These are phyloP conservation scores for Ustilago esculenta DNA, from an alignment of 1,284 basidiomycete genomes.

Conservation along the genomic window DNA sequence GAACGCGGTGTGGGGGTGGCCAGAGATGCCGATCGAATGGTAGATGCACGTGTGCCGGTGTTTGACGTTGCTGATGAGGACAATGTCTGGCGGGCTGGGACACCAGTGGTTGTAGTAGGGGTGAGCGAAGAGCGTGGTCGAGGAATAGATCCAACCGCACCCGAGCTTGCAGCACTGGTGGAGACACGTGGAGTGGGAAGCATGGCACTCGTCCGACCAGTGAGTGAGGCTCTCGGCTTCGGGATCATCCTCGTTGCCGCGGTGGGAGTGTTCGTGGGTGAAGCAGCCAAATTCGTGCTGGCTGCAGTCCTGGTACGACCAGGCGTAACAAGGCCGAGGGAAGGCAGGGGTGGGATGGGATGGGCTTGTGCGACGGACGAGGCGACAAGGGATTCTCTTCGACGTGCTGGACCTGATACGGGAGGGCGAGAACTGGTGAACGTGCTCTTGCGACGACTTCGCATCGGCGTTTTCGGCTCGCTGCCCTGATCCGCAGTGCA, in stretches of 20 bases:
- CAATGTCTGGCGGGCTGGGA: not conserved
- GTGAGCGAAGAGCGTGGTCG: slow-evolving; percentile 28
- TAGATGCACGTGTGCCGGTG: slow-evolving; percentile 4
- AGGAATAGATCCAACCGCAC: slow-evolving; percentile 2
- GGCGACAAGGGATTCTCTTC: slow-evolving; percentile 31
- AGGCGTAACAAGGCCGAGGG: slow-evolving; percentile 20
- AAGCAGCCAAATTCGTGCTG: not conserved
- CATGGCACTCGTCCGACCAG: slow-evolving; percentile 2
- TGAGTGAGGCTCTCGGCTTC: slow-evolving; percentile 21
- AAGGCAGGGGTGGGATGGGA: slow-evolving; percentile 21
- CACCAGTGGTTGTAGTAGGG: not conserved
- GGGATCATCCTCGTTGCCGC: slow-evolving; percentile 15
- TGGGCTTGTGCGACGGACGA: slow-evolving; percentile 21
- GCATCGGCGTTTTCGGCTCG: slow-evolving; percentile 35
- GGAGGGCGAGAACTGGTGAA: slow-evolving; percentile 40
- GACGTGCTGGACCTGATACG: slow-evolving; percentile 27
- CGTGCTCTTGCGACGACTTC: slow-evolving; percentile 35
- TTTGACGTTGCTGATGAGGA: not conserved
- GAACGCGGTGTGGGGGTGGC: slow-evolving; percentile 16
- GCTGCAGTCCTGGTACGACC: slow-evolving; percentile 12
- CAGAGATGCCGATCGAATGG: slow-evolving; percentile 22
- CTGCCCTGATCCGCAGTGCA: not conserved
- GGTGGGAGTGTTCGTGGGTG: slow-evolving; percentile 27
- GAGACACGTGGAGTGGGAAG: slow-evolving; percentile 18
- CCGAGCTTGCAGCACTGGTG: not conserved